Evolutionary conservation across 1,284 basidiomycete genomes (phyloP).

Genomic region (Papiliotrema nemorosa): DNA sequence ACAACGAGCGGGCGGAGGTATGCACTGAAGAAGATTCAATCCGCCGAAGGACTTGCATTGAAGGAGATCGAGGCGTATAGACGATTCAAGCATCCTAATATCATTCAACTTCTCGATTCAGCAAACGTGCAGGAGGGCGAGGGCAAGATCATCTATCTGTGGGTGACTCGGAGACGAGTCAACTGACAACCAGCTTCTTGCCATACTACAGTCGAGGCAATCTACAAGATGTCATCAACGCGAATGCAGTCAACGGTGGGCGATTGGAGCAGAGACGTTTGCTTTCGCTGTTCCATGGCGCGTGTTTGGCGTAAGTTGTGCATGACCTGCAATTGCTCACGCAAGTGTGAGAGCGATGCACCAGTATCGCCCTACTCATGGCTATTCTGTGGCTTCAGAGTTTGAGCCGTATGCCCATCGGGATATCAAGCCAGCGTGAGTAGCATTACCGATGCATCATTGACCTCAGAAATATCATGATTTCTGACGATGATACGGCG

Average conservation of each 20-base stretch:
- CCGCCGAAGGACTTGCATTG: conserved; percentile 67
- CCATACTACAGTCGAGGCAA: conserved; percentile 62
- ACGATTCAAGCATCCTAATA: conserved; percentile 71
- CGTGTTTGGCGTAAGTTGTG: conserved; percentile 67
- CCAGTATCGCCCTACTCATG: conserved; percentile 56
- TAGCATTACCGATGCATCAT: conserved; percentile 9
- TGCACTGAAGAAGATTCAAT: conserved; percentile 90
- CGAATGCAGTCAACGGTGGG: conserved; percentile 75
- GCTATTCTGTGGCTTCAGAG: conserved; percentile 33
- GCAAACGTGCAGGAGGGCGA: conserved; percentile 86
- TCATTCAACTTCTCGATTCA: conserved; percentile 62
- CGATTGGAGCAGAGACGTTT: conserved; percentile 85
- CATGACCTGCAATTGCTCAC: no score
- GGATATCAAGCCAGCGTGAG: conserved; percentile 92
- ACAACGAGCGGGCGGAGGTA: conserved; percentile 65
- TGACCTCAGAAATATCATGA: conserved; percentile 82
- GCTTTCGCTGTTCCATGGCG: conserved; percentile 84
- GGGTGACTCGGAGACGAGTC: conserved; percentile 5
- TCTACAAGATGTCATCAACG: conserved; percentile 90
- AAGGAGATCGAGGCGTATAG: conserved; percentile 85
- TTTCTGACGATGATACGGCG: conserved; percentile 83
- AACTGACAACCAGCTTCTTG: conserved; percentile 25
- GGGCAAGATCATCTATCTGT: conserved; percentile 87
- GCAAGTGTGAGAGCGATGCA: conserved; percentile 81
- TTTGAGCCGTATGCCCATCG: conserved; percentile 82